These are phyloP conservation scores for Trypanosoma scelopori DNA, from an alignment of 208 protist species.

Conservation along the genomic window DNA sequence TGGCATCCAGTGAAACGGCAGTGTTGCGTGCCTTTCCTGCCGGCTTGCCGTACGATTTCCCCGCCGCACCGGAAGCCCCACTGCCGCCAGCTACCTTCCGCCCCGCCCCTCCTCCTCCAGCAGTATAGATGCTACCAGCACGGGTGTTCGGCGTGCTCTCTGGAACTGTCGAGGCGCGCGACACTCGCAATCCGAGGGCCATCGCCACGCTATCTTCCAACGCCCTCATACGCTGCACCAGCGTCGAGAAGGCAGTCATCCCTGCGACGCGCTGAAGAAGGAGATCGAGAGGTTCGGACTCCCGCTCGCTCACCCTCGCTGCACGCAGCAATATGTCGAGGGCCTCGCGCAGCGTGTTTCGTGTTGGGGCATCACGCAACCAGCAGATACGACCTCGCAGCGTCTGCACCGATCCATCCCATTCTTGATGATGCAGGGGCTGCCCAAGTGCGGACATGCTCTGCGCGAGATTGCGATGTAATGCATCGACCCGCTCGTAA, in stretches of 20 bases:
- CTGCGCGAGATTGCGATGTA: slow-evolving; percentile 50
- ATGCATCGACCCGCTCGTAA: slow-evolving; percentile 47
- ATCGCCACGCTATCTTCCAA: slow-evolving; percentile 10
- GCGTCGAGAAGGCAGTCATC: slow-evolving; percentile 27
- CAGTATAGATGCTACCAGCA: background rate
- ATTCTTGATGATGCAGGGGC: slow-evolving; percentile 28
- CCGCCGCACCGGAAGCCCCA: background rate
- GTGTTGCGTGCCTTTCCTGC: background rate
- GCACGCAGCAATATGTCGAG: slow-evolving; percentile 64
- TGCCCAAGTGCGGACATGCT: slow-evolving; percentile 31
- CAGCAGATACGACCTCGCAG: slow-evolving; percentile 45
- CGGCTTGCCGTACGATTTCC: background rate
- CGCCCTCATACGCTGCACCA: slow-evolving; percentile 15
- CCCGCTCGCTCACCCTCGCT: slow-evolving; percentile 39
- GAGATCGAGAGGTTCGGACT: slow-evolving; percentile 36
- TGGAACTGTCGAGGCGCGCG: background rate
- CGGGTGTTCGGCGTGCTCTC: background rate
- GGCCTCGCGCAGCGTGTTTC: slow-evolving; percentile 52
- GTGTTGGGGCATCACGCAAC: slow-evolving; percentile 51
- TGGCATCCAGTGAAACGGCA: background rate
- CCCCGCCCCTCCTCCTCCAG: background rate
- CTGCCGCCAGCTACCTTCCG: slow-evolving; percentile 2
- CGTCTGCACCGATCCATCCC: slow-evolving; percentile 52
- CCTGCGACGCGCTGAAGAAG: slow-evolving; percentile 54
- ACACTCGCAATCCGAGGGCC: slow-evolving; percentile 5